Conservation (phyloP, 2,329 filamentous ascomycete genomes). For the Fusarium sp. region DNA sequence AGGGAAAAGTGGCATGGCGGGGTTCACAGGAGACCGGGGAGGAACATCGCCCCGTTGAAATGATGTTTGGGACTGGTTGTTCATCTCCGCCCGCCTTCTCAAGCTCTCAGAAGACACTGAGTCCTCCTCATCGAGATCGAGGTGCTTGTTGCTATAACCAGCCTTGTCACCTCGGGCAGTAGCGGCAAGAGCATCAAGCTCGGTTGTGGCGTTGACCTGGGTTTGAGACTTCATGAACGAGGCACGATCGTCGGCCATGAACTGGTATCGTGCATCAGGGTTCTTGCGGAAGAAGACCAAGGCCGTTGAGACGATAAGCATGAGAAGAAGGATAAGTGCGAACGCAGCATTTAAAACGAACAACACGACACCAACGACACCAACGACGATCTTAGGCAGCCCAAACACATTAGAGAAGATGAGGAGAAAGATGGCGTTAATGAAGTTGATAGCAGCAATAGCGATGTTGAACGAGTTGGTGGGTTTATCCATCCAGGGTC, state of each 20-base stretch:
- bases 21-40: constrained; percentile 53
- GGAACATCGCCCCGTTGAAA: constrained; percentile 44
- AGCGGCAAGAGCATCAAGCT: constrained; percentile 88
- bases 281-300: constrained; percentile 89
- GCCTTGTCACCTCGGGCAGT: constrained; percentile 87
- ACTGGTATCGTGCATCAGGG: constrained; percentile 93
- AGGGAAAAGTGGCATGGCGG: constrained; percentile 56
- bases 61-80: constrained; percentile 46
- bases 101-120: constrained; percentile 53
- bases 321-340: constrained; percentile 81
- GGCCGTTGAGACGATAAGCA: constrained; percentile 71
- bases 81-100: constrained; percentile 48
- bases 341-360: constrained; percentile 90
- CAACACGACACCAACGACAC: constrained; percentile 88
- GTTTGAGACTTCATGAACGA: constrained; percentile 98
- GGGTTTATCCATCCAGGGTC: constrained; percentile 99
- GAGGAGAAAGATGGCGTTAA: constrained; percentile 89
- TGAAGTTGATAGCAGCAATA: constrained; percentile 88
- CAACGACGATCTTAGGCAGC: constrained; percentile 83
- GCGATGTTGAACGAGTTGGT: constrained; percentile 97
- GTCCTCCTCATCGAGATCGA: constrained; percentile 55
- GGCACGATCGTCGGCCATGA: constrained; percentile 94
- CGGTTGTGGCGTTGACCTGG: constrained; percentile 78
- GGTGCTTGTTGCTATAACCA: constrained; percentile 60
- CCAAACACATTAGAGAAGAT: constrained; percentile 90